Base-by-base conservation (phyloP, 768 basidiomycete genomes). In the Tricholoma saponaceum region DNA sequence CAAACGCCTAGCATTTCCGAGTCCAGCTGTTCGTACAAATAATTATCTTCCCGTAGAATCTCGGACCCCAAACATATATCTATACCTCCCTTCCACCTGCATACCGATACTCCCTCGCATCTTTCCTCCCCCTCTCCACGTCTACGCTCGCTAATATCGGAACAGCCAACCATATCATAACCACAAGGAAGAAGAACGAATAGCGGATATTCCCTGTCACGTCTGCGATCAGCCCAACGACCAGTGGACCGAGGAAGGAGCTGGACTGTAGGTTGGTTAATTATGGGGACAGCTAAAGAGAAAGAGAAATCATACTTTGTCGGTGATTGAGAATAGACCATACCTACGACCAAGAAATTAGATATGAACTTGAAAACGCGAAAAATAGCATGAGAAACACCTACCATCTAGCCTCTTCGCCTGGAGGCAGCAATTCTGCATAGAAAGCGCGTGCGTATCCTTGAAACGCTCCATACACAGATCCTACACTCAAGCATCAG, bases 161-260 rank as follows among this genome's bases (percentile, higher is more conserved):
- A 1, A 96, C 72, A 0, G 94, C 89, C 1, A 83, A 62, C 82
- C 88, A 88, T 12, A 97, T 76, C 88, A 96, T 90, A 52, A 78
- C 56, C 3, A 92, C 77, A 14, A 98, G 79, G 75, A 98, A 95
- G 67, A 92, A 86, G 72, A 97, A 98, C 2, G 87, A 87, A 60
- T 89, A 90, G 25, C 95, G 88, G 50, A 97, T 95, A 70, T 96
- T 95, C 2, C 91, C 94, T 0, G 94, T 98, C 44, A 78, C 70
- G 67, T 96, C 94, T 0, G 95, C 86, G 39, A 98, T 90, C 35
- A 95, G 62, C 0, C 93, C 95, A 0, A 98, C 95, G 25, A 93
- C 73, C 5, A 95, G 76, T 2, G 96, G 96, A 0, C 96, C 96
- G 3, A 98, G 72, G 74, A 98, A 98, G 6, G 92, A 93, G 59